A percentile compares a stretch with the other conserved stretches of the same genome.
Conservation (phyloP, 2,329 filamentous ascomycete species). For the Talaromyces sp. region DNA sequence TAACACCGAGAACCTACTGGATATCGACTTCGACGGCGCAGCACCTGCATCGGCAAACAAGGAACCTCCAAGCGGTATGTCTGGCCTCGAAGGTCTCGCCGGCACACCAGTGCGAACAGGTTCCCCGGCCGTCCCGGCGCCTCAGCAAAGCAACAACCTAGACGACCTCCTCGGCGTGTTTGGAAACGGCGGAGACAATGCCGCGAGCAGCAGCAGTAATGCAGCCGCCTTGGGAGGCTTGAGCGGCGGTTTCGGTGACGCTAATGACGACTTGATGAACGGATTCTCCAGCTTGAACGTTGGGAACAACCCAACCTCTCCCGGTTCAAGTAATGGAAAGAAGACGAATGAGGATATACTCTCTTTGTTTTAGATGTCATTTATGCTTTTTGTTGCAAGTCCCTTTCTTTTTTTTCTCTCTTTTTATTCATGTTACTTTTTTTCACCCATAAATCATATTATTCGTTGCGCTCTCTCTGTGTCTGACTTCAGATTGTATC, state of each 20-base stretch:
- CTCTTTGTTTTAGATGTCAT: slow-evolving; percentile 10
- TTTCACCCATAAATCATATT: neutral
- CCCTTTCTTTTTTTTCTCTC: neutral
- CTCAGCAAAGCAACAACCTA: slow-evolving; percentile 56
- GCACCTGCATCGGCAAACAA: slow-evolving; percentile 81
- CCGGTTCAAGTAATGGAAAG: slow-evolving; percentile 24
- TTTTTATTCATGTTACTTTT: slow-evolving; percentile 8
- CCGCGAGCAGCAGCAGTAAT: slow-evolving; percentile 14
- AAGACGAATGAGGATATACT: slow-evolving; percentile 50
- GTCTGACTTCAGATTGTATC: neutral
- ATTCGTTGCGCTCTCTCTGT: neutral
- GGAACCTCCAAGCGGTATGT: slow-evolving; percentile 57
- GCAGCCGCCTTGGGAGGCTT: slow-evolving; percentile 23
- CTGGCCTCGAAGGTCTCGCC: slow-evolving; percentile 55
- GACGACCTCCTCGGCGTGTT: slow-evolving; percentile 76
- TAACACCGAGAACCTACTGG: slow-evolving; percentile 90
- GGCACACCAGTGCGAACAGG: slow-evolving; percentile 51
- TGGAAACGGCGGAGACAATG: slow-evolving; percentile 43
- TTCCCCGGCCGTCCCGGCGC: slow-evolving; percentile 30
- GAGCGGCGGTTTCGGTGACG: slow-evolving; percentile 25
- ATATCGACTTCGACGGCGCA: slow-evolving; percentile 92
- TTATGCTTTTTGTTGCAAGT: neutral
- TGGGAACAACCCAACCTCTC: slow-evolving; percentile 30
- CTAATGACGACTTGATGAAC: slow-evolving; percentile 60
- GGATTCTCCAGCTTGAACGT: slow-evolving; percentile 81